Conservation (phyloP, 2,329 filamentous ascomycete genomes). For the Ascochyta viciae-villosae region DNA sequence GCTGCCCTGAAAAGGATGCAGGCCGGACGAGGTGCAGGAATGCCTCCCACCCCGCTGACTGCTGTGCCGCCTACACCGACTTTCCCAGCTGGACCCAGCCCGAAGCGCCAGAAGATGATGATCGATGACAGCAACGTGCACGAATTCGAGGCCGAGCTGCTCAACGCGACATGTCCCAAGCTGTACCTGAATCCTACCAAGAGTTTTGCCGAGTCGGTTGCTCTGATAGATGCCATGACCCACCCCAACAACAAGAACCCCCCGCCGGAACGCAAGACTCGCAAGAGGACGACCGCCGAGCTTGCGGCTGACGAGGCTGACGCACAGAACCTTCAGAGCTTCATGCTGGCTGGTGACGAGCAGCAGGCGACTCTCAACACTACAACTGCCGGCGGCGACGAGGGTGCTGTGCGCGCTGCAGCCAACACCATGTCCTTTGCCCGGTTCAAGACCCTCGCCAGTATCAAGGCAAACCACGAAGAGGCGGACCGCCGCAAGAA, state of each 20-base stretch:
- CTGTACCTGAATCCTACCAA: conserved; percentile 80
- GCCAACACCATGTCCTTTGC: conserved; percentile 88
- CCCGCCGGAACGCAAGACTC: conserved; percentile 82
- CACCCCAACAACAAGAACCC: conserved; percentile 79
- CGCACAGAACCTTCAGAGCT: conserved; percentile 86
- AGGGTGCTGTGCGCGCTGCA: conserved; percentile 67
- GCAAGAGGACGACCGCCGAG: conserved; percentile 93
- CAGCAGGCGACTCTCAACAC: conserved; percentile 68
- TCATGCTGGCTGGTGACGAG: conserved; percentile 92
- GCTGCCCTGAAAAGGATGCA: conserved; percentile 58
- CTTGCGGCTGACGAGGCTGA: conserved; percentile 93
- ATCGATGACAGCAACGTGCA: conserved; percentile 77
- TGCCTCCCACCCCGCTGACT: conserved; percentile 71
- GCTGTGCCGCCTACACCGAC: conserved; percentile 62
- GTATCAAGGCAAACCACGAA: conserved; percentile 78
- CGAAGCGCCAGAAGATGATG: conserved; percentile 75
- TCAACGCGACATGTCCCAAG: conserved; percentile 75
- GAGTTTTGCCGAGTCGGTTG: conserved; percentile 71
- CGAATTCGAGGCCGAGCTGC: conserved; percentile 77
- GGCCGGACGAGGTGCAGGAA: conserved; percentile 56
- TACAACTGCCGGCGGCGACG: conserved; percentile 68
- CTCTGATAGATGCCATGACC: conserved; percentile 72
- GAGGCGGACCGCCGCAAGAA: conserved; percentile 67
- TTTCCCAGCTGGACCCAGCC: conserved; percentile 68
- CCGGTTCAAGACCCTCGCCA: conserved; percentile 87